Evolutionary conservation across 2,329 filamentous ascomycete genomes (phyloP), one percentile per base, ranked within the genome.

Genomic region (Ramichloridium luteum): DNA sequence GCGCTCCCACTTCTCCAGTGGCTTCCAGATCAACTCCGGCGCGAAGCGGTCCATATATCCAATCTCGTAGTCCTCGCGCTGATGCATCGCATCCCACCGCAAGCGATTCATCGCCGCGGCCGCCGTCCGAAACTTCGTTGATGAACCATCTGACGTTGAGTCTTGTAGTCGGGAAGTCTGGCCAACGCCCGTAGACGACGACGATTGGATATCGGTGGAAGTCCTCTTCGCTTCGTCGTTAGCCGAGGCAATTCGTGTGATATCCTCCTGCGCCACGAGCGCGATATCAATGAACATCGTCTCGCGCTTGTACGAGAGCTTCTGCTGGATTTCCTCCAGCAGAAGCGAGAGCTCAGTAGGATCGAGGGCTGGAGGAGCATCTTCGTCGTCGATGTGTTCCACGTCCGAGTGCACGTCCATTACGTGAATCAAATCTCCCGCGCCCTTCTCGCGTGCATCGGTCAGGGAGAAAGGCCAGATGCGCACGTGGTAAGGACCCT

Each of bases 31-130:
- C 13, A 61, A 54, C 1, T 65, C 66, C 6, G 36, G 28, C 16
- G 36, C 34, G 33, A 72, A 72, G 6, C 67, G 58, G 44, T 73
- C 68, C 13, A 65, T 52, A 36, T 71, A 72, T 3, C 66, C 68
- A 16, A 72, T 61, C 9, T 68, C 52, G 42, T 63, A 71, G 30
- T 67, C 53, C 4, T 47, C 45, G 4, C 54, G 54, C 30, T 62
- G 54, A 13, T 65, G 59, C 3, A 49, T 54, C 2, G 58, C 45
- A 40, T 70, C 67, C 64, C 65, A 68, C 10, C 59, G 60, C 4
- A 71, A 53, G 3, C 37, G 39, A 15, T 22, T 32, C 5, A 40
- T 18, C 4, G 32, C 38, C 22, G 31, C 23, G 5, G 27, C 16
- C 9, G 30, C 28, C 1, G 34, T 18, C 4, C 36, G 32, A 25